Percentiles rank a stretch among this genome's conserved stretches.
phyloP scores from a whole-genome alignment of 257 asterid species.

The Leonotis leonurus region DNA sequence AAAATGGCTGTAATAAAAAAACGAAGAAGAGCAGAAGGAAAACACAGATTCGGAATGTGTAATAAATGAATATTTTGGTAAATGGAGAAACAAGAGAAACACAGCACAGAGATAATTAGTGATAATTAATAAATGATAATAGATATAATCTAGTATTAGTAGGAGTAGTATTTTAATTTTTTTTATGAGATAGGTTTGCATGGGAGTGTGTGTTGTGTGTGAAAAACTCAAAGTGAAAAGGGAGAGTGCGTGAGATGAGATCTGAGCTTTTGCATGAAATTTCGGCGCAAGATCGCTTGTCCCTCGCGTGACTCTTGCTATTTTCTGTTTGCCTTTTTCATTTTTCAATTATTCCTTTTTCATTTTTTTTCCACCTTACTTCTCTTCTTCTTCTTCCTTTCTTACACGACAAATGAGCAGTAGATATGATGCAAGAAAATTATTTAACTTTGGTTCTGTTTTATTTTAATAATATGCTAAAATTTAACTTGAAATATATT shows the following conservation, averaged over 20 bases:
- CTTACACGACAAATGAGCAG: too few relatives aligned
- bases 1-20: background rate
- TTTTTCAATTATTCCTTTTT: too few relatives aligned
- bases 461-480: too few relatives aligned
- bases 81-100: background rate
- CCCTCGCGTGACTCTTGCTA: conserved; percentile 33
- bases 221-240: conserved; percentile 37
- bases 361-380: too few relatives aligned
- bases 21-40: background rate
- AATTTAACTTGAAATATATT: too few relatives aligned
- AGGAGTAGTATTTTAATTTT: too few relatives aligned
- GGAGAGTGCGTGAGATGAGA: conserved; percentile 17
- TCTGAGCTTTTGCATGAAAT: conserved; percentile 62
- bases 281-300: conserved; percentile 45
- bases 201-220: conserved; percentile 41
- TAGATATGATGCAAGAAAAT: too few relatives aligned
- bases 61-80: conserved; percentile 20
- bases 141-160: too few relatives aligned
- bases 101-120: conserved; percentile 5
- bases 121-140: conserved; percentile 15
- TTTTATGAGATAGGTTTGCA: conserved; percentile 11
- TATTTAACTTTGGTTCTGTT: too few relatives aligned
- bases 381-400: too few relatives aligned
- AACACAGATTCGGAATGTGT: background rate
- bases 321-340: conserved; percentile 14